A percentile compares a stretch with the other conserved stretches of the same genome.
These are phyloP conservation scores for Arthrobotrys pseudoclavata DNA, from an alignment of 2,329 filamentous ascomycete genomes.

Conservation along the genomic window DNA sequence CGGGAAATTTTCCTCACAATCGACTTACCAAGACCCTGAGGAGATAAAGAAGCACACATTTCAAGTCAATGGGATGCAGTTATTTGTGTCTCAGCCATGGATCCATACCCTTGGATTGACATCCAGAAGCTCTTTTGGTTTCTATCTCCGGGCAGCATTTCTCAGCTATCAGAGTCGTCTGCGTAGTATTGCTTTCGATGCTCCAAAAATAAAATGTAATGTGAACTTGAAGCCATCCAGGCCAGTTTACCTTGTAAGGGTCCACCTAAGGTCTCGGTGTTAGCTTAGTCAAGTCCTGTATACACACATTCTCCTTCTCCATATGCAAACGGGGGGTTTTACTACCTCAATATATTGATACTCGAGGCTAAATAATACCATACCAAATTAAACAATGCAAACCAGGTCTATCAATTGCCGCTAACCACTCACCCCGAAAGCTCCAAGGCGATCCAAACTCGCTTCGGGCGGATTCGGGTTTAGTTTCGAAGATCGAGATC, in stretches of 20 bases:
- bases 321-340: constrained; percentile 13
- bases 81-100: constrained; percentile 45
- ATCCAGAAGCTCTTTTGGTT: constrained; percentile 78
- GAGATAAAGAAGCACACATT: constrained; percentile 8
- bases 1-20: constrained; percentile 66
- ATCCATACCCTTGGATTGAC: constrained; percentile 74
- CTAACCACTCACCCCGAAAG: constrained; percentile 72
- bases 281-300: constrained; percentile 31
- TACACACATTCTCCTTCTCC: constrained; percentile 22
- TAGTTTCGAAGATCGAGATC: constrained; percentile 44
- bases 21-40: constrained; percentile 55
- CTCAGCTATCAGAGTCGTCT: constrained; percentile 27
- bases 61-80: constrained; percentile 33
- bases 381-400: background rate
- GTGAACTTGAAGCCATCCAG: constrained; percentile 5
- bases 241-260: constrained; percentile 71
- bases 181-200: background rate
- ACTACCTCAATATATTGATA: constrained; percentile 84
- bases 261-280: constrained; percentile 70
- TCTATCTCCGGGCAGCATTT: constrained; percentile 66
- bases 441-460: constrained; percentile 90
- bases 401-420: constrained; percentile 34
- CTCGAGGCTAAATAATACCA: constrained; percentile 67
- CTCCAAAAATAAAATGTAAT: constrained; percentile 16
- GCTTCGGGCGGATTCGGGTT: constrained; percentile 67